These are phyloP conservation scores for Elongisporangium anandrum DNA, from an alignment of 352 stramenopile genomes.

Conservation along the genomic window DNA sequence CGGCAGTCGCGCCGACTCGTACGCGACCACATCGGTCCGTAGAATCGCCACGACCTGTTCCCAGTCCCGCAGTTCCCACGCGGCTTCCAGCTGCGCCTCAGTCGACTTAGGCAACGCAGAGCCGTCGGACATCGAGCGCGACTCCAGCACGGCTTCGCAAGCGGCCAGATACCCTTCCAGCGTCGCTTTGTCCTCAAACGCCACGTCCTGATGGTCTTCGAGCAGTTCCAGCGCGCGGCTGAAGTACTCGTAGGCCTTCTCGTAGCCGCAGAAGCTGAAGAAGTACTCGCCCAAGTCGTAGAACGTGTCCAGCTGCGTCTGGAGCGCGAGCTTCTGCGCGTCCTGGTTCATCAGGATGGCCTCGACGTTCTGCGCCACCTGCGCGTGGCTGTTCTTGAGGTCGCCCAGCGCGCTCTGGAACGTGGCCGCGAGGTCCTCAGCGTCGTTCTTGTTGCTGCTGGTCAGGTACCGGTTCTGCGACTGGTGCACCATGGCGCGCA, in stretches of 20 bases:
- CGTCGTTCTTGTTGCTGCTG: constrained; percentile 54
- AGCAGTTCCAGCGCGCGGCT: constrained; percentile 52
- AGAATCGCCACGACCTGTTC: constrained; percentile 42
- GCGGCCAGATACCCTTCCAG: constrained; percentile 71
- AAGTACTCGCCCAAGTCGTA: constrained; percentile 70
- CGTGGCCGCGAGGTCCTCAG: constrained; percentile 53
- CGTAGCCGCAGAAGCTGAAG: constrained; percentile 71
- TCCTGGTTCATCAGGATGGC: constrained; percentile 39
- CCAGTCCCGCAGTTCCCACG: constrained; percentile 46
- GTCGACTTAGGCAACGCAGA: constrained; percentile 25
- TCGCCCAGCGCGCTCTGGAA: constrained; percentile 70
- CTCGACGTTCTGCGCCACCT: constrained; percentile 65
- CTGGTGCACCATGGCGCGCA: constrained; percentile 66
- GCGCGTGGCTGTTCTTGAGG: constrained; percentile 45
- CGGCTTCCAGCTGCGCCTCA: constrained; percentile 36
- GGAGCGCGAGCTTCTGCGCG: constrained; percentile 28
- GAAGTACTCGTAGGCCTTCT: constrained; percentile 76
- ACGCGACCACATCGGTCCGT: constrained; percentile 34
- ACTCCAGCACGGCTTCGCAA: constrained; percentile 59
- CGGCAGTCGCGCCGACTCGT: constrained; percentile 25
- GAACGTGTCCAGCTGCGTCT: constrained; percentile 56
- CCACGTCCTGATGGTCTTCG: constrained; percentile 18
- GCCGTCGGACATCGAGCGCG: constrained; percentile 30
- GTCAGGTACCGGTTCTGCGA: constrained; percentile 71
- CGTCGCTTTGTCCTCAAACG: constrained; percentile 17